These are phyloP conservation scores for Orbilia javanica DNA, from an alignment of 2,329 filamentous ascomycete genomes.

Conservation along the genomic window DNA sequence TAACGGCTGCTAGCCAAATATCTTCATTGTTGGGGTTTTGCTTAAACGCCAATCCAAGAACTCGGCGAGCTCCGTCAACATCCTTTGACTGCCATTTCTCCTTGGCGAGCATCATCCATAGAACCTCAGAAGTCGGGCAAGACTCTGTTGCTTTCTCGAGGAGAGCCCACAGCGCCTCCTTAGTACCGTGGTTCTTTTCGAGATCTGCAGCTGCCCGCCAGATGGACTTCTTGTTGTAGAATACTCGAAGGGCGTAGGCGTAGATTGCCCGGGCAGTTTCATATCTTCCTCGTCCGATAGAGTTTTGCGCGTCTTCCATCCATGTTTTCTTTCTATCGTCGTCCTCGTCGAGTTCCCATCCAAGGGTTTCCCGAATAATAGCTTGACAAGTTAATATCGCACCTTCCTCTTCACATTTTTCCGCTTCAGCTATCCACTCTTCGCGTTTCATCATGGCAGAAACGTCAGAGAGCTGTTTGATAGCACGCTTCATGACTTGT, in stretches of 20 bases:
- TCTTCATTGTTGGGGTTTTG: slow-evolving; percentile 97
- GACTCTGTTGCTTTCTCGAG: slow-evolving; percentile 94
- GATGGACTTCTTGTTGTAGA: slow-evolving; percentile 85
- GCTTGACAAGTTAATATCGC: slow-evolving; percentile 86
- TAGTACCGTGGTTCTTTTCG: slow-evolving; percentile 87
- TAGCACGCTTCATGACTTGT: slow-evolving; percentile 93
- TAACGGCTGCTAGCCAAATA: slow-evolving; percentile 96
- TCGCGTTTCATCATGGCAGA: slow-evolving; percentile 97
- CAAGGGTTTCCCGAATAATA: slow-evolving; percentile 92
- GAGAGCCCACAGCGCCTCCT: slow-evolving; percentile 83
- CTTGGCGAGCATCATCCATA: slow-evolving; percentile 96
- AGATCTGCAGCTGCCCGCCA: slow-evolving; percentile 93
- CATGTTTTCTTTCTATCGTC: slow-evolving; percentile 96
- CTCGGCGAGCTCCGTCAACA: slow-evolving; percentile 84
- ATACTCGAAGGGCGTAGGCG: slow-evolving; percentile 88
- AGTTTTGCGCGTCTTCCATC: slow-evolving; percentile 90
- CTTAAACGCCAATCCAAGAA: slow-evolving; percentile 89
- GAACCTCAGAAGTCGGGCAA: slow-evolving; percentile 87
- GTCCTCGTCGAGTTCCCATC: slow-evolving; percentile 93
- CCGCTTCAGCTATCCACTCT: slow-evolving; percentile 95
- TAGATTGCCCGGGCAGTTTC: slow-evolving; percentile 95
- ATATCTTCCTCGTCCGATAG: slow-evolving; percentile 83
- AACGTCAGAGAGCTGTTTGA: slow-evolving; percentile 87
- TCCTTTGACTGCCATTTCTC: slow-evolving; percentile 93
- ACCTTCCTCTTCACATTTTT: slow-evolving; percentile 93